Base-by-base conservation (phyloP, 495 filamentous ascomycete species). In the Penicillium odoratum region DNA sequence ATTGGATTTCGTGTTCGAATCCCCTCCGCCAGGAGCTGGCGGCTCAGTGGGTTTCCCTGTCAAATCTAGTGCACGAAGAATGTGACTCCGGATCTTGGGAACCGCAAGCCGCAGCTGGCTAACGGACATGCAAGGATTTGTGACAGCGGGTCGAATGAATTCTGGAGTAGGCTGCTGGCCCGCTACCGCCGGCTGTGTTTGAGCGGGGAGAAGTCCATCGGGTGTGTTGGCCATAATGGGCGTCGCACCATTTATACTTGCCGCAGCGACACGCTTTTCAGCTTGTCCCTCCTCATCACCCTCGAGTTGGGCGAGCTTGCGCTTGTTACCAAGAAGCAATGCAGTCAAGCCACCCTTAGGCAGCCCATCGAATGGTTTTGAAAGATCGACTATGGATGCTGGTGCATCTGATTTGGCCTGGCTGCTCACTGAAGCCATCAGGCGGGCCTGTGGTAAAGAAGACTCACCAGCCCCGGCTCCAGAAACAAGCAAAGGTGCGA, bases 281-380 rank as follows among this genome's bases (percentile, higher is more conserved):
- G 81, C 69, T 25, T 81, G 81, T 11, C 82, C 84, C 45, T 93
- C 90, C 48, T 89, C 85, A 11, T 83, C 83, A n/a, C 80, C 84
- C 57, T 87, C 85, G 0, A 86, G 65, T 4, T 82, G 79, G 15
- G 85, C 83, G 16, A 87, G 80, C 65, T 93, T 96, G 21, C 94
- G 84, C 71, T 97, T 99, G 67, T 96, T 98, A 2, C 95, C 94
- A 21, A 98, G 79, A 0, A 99, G 75, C 69, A 99, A 81, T 15
- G 89, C 78, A 5, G 89, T 83, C 42, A 99, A 77, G 0, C 94
- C 94, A 31, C 95, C 95, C 67, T 90, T 90, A 0, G 94, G 94
- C 40, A 97, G 75, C 10, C 94, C 93, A 69, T 98, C 94, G 59
- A 89, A 97, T 1, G 94, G 95, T 66, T 94, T 96, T 28, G 92